Base-by-base conservation (phyloP, 1,284 basidiomycete species). In the Psilocybe mexicana region DNA sequence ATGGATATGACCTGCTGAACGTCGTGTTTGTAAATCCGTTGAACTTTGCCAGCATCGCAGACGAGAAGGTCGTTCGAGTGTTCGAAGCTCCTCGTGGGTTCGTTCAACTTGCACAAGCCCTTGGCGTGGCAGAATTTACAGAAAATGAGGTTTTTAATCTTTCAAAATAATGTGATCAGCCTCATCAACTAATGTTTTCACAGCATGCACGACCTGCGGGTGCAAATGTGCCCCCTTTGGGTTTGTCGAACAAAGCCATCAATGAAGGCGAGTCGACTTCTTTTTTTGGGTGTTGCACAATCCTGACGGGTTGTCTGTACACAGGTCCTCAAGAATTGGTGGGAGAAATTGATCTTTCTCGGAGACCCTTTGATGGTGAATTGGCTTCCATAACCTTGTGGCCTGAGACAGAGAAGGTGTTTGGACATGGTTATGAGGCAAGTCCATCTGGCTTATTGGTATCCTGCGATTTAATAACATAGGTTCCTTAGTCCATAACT, bases 401-500 rank as follows among this genome's bases (percentile, higher is more conserved):
- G 97, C 96, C 96, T 0, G 97, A 99, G 74, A 79, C 89, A 1
- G 96, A 99, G 69, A 99, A 99, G 72, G 79, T 99, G 2, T 99
- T 98, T 71, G 97, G 96, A 1, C 97, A 99, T 73, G 95, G 95
- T 35, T 98, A 98, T 70, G 97, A 99, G 82, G 90, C 94, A 58
- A 69, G 63, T 25, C 43, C 23, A 18, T n/a, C 63, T 49, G 60
- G 10, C 24, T 44, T 33, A 18, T 8, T 7, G 14, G 6, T 38
- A 43, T 14, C 18, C n/a, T 18, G 24, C 36, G 18, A 23, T 28
- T 45, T 23, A 12, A 47, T 36, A 33, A 44, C 5, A 8, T 7
- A 4, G 8, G 30, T 40, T 44, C 44, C 23, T 30, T 28, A 94
- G 92, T 88, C 89, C 3, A 89, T 94, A 54, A 83, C 90, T 0